These are phyloP conservation scores for Cryptococcus sp. DNA, from an alignment of 1,284 basidiomycete genomes.

Conservation along the genomic window DNA sequence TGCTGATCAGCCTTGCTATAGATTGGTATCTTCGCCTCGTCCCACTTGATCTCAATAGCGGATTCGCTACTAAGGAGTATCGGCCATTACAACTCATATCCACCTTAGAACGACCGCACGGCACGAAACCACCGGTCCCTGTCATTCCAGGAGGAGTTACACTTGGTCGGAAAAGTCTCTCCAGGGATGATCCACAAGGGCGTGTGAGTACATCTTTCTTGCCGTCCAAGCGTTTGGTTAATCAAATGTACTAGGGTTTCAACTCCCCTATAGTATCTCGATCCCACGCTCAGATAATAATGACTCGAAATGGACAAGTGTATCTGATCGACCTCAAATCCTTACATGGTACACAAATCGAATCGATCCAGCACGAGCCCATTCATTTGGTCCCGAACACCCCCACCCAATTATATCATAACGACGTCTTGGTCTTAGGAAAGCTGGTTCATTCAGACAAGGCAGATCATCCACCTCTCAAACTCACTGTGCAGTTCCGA, in stretches of 20 bases:
- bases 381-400: neutral
- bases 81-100: neutral
- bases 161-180: too few species aligned
- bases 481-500: neutral
- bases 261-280: slow-evolving; percentile 27
- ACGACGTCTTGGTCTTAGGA: neutral
- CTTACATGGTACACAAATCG: slow-evolving; percentile 25
- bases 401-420: neutral
- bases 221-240: too few species aligned
- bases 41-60: neutral
- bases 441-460: slow-evolving; percentile 7
- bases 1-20: too few species aligned
- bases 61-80: neutral
- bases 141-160: too few species aligned
- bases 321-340: slow-evolving; percentile 26
- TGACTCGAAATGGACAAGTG: slow-evolving; percentile 19
- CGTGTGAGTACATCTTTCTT: too few species aligned
- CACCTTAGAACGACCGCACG: too few species aligned
- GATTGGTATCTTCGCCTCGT: neutral
- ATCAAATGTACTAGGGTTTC: slow-evolving; percentile 11
- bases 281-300: slow-evolving; percentile 20
- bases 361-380: neutral
- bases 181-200: too few species aligned
- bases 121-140: too few species aligned
- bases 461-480: slow-evolving; percentile 9